phyloP scores from a whole-genome alignment of 805 yeast genomes.

The Wickerhamiella kurtzmanii region DNA sequence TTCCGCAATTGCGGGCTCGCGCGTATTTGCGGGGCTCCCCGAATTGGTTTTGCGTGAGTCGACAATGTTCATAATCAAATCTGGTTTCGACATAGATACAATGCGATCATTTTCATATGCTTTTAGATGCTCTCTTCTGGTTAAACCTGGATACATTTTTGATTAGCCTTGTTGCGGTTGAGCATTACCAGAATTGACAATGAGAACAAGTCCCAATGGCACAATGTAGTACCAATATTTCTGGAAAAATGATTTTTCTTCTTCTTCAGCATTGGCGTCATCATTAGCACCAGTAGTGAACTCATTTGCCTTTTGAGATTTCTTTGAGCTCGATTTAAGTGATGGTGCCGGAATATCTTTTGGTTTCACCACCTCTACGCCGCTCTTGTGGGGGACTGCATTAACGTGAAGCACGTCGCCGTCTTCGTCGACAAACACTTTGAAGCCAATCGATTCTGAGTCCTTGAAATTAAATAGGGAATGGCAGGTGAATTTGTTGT shows the following conservation, averaged over 20 bases:
- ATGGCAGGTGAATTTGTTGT: neutral
- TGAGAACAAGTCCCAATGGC: conserved; percentile 6
- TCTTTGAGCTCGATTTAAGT: neutral
- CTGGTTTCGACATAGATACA: neutral
- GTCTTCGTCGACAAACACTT: conserved; percentile 3
- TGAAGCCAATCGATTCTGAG: neutral
- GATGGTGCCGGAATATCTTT: neutral
- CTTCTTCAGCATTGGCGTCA: neutral
- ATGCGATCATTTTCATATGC: neutral
- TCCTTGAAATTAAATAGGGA: neutral
- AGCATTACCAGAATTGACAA: conserved; percentile 2
- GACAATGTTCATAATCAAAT: too few relatives aligned
- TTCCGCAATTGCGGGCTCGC: neutral
- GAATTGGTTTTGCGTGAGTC: neutral
- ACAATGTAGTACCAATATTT: conserved; percentile 14
- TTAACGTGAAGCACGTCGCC: conserved; percentile 3
- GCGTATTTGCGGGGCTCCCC: neutral
- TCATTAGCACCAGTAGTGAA: too few relatives aligned
- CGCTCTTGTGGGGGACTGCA: neutral
- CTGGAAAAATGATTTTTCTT: conserved; percentile 10
- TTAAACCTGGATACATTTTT: conserved; percentile 6
- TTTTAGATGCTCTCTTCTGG: neutral
- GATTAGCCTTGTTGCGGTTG: neutral
- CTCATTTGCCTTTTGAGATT: conserved; percentile 1
- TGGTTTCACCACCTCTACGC: conserved; percentile 2